A percentile compares a stretch with the other conserved stretches of the same genome.
phyloP scores from a whole-genome alignment of 768 basidiomycete genomes.

The Pilatotrama ljubarskyi region DNA sequence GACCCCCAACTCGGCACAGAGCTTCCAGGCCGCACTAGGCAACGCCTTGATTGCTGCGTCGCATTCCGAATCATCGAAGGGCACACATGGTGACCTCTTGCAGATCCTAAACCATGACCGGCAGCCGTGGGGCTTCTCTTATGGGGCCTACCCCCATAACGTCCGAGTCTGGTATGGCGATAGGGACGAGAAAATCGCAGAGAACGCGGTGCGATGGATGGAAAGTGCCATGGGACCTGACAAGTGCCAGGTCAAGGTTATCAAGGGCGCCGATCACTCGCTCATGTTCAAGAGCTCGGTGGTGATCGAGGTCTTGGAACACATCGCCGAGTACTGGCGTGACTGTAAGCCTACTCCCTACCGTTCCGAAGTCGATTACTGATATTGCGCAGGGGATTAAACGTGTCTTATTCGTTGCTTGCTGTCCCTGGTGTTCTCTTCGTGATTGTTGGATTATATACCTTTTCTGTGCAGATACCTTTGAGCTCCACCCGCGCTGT shows the following conservation, averaged over 20 bases:
- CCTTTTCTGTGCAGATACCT: conserved; percentile 25
- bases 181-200: conserved; percentile 89
- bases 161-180: conserved; percentile 94
- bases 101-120: conserved; percentile 91
- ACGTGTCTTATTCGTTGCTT: conserved; percentile 19
- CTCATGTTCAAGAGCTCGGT: conserved; percentile 91
- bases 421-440: conserved; percentile 18
- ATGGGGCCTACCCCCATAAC: conserved; percentile 70
- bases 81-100: conserved; percentile 87
- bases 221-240: conserved; percentile 78
- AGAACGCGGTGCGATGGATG: conserved; percentile 92
- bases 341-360: conserved; percentile 20
- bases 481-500: conserved; percentile 9
- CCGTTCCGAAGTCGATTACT: neutral
- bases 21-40: conserved; percentile 68
- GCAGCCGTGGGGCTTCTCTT: conserved; percentile 89
- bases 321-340: conserved; percentile 50
- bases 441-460: conserved; percentile 36
- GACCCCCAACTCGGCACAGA: conserved; percentile 11
- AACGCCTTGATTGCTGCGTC: conserved; percentile 92
- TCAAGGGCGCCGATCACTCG: conserved; percentile 87
- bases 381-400: conserved; percentile 11
- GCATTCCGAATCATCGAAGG: conserved; percentile 90
- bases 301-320: conserved; percentile 83
- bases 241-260: conserved; percentile 75